Conservation (phyloP, 305 asterid genomes). For the Solanum aculeatissimum region DNA sequence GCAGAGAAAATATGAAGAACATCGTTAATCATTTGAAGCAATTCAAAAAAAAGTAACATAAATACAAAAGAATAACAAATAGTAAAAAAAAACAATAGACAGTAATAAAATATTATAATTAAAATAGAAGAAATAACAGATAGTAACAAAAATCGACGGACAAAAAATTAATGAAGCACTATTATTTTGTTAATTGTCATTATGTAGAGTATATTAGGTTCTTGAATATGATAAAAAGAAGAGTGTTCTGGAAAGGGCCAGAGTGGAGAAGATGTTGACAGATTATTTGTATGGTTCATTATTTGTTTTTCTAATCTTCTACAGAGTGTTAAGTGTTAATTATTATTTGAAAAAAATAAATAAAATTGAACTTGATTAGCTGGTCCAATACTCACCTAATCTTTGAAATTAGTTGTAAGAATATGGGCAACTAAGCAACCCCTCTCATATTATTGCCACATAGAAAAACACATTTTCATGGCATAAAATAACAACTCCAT, state of each 20-base stretch:
- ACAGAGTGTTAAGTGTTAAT: constrained; percentile 25
- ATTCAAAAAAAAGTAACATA: not conserved
- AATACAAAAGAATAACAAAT: not conserved
- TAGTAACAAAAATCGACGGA: not conserved
- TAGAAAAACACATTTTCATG: not conserved
- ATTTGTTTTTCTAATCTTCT: constrained; percentile 37
- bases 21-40: not conserved
- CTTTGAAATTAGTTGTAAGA: not conserved
- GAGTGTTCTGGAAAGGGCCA: constrained; percentile 45
- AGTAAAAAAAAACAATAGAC: not conserved
- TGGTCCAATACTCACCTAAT: constrained; percentile 32
- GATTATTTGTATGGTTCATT: constrained; percentile 6
- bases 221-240: not conserved
- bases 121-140: not conserved
- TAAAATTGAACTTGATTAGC: constrained; percentile 12
- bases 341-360: not conserved
- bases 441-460: not conserved
- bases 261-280: constrained; percentile 22
- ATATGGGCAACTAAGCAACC: constrained; percentile 34
- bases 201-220: not conserved
- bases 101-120: not conserved
- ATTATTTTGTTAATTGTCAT: not conserved
- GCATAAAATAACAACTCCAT: not conserved
- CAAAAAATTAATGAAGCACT: not conserved
- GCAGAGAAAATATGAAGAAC: not conserved